Conservation (phyloP, 768 basidiomycete species). For the Dentipellis sp. region DNA sequence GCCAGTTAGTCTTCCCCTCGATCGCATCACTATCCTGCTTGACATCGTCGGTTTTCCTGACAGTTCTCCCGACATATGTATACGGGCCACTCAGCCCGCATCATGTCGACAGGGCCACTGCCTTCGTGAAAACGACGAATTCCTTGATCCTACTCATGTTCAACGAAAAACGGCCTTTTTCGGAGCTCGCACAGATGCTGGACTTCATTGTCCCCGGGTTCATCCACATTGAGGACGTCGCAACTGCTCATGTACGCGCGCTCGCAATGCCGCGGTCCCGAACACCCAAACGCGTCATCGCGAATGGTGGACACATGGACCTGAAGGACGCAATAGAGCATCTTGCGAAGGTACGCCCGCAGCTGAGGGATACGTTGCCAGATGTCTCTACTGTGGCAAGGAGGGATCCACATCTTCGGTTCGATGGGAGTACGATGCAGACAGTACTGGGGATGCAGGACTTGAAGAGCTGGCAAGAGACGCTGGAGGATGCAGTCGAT, state of each 20-base stretch:
- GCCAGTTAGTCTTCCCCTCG: not conserved
- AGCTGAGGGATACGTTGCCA: constrained; percentile 16
- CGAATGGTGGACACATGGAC: constrained; percentile 16
- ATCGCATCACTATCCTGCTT: not conserved
- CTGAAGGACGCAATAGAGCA: constrained; percentile 19
- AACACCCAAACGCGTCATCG: constrained; percentile 14
- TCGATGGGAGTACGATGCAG: not conserved
- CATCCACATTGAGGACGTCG: constrained; percentile 21
- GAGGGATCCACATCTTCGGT: not conserved
- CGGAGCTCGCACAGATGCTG: not conserved
- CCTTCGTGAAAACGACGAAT: constrained; percentile 13
- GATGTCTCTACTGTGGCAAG: constrained; percentile 1
- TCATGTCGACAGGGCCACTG: constrained; percentile 4
- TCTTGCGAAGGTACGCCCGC: constrained; percentile 16
- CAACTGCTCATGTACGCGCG: constrained; percentile 19
- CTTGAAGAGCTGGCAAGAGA: constrained; percentile 11
- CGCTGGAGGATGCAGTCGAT: constrained; percentile 7
- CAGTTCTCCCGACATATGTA: constrained; percentile 22
- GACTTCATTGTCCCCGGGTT: constrained; percentile 15
- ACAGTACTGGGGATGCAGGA: constrained; percentile 3
- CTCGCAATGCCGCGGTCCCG: constrained; percentile 7
- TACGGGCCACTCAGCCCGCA: constrained; percentile 17
- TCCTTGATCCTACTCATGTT: constrained; percentile 16
- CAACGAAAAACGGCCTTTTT: constrained; percentile 5
- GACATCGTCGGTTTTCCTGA: not conserved